Conservation (phyloP, 2,329 filamentous ascomycete genomes). For the Aspergillus terreus region DNA sequence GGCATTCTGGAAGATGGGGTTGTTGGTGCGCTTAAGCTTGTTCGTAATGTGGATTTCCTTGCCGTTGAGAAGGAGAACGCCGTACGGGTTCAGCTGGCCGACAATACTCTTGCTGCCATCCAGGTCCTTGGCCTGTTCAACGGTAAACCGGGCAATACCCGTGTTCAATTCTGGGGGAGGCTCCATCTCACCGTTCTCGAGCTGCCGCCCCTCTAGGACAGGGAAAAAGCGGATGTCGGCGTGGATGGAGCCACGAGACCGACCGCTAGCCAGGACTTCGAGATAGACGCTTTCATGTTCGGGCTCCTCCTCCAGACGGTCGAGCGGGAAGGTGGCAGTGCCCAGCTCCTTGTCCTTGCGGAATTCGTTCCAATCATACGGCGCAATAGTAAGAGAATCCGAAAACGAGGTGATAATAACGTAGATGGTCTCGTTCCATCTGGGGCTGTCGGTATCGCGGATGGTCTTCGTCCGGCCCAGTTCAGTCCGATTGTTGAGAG, state of each 20-base stretch:
- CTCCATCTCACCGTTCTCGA: conserved; percentile 72
- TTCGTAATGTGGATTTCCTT: conserved; percentile 86
- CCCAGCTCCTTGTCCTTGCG: conserved; percentile 96
- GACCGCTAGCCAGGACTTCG: conserved; percentile 80
- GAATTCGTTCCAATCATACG: conserved; percentile 93
- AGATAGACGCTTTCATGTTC: conserved; percentile 81
- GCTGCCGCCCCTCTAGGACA: conserved; percentile 64
- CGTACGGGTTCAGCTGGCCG: conserved; percentile 88
- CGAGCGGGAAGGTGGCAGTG: conserved; percentile 77
- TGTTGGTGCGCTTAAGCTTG: conserved; percentile 94
- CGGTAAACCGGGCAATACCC: conserved; percentile 86
- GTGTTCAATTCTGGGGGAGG: conserved; percentile 86
- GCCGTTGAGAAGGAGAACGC: conserved; percentile 80
- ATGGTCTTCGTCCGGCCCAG: conserved; percentile 87
- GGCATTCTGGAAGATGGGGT: conserved; percentile 91
- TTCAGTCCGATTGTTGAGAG: conserved; percentile 75
- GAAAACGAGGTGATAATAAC: conserved; percentile 89
- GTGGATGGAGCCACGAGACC: conserved; percentile 73
- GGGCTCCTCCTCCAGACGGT: conserved; percentile 71
- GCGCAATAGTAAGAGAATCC: conserved; percentile 76
- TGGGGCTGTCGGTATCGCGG: conserved; percentile 77
- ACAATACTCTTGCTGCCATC: conserved; percentile 90
- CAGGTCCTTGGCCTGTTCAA: conserved; percentile 95
- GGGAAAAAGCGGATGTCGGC: conserved; percentile 94
- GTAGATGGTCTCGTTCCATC: conserved; percentile 96